A percentile compares a stretch with the other conserved stretches of the same genome.
Conservation (phyloP, 2,329 filamentous ascomycete species). For the Dryadomyces sulphureus region DNA sequence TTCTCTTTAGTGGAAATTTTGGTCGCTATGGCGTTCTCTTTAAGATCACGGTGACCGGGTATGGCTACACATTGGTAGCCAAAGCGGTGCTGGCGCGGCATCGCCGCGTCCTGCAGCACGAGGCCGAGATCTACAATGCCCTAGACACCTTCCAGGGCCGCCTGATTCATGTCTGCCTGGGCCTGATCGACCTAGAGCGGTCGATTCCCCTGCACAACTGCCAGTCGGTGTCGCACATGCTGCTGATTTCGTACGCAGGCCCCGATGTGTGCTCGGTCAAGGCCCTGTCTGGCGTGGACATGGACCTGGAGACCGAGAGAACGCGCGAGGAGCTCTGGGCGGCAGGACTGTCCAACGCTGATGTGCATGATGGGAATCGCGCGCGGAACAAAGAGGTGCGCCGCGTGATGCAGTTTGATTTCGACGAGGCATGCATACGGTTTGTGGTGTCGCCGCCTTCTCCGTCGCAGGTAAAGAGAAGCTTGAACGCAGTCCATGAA, state of each 20-base stretch:
- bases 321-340: background rate
- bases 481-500: background rate
- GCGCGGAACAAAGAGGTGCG: slow-evolving; percentile 2
- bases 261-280: background rate
- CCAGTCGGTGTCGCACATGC: background rate
- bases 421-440: slow-evolving; percentile 1
- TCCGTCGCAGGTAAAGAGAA: background rate
- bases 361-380: background rate
- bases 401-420: slow-evolving; percentile 3
- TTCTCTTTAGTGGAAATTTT: too few relatives aligned
- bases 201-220: background rate
- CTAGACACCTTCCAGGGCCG: background rate
- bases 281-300: background rate
- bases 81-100: too few relatives aligned
- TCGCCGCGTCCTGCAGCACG: background rate
- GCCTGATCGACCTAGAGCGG: slow-evolving; percentile 1
- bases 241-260: slow-evolving; percentile 6
- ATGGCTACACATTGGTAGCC: too few relatives aligned
- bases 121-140: background rate
- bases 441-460: background rate
- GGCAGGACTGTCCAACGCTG: background rate
- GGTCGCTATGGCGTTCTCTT: too few relatives aligned
- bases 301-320: background rate
- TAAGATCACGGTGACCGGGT: too few relatives aligned
- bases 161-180: slow-evolving; percentile 3